phyloP scores from a whole-genome alignment of 2,329 filamentous ascomycete species.

The Coniochaeta pulveracea region DNA sequence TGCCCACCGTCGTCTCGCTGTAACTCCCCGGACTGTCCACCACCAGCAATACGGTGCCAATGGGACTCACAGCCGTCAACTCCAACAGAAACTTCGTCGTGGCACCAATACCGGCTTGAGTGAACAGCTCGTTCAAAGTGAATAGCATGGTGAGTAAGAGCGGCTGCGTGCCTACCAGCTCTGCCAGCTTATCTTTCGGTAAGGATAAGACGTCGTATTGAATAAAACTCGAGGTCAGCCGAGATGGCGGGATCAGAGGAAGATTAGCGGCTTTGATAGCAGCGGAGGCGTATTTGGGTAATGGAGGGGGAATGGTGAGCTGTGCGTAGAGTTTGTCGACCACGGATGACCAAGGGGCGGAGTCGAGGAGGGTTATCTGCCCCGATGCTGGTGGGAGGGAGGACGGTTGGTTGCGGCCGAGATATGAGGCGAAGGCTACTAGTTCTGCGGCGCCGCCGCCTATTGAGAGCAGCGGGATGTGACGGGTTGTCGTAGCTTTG shows the following conservation, averaged over 20 bases:
- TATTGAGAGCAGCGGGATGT: no score
- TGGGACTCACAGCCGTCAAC: conserved; percentile 46
- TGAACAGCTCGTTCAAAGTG: conserved; percentile 92
- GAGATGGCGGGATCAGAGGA: conserved; percentile 27
- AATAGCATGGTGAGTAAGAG: conserved; percentile 75
- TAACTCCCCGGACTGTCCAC: conserved; percentile 93
- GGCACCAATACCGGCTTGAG: conserved; percentile 55
- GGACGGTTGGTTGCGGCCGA: conserved; percentile 16
- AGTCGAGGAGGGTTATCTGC: conserved; percentile 53
- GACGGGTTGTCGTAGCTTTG: conserved; percentile 22
- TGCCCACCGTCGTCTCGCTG: conserved; percentile 65
- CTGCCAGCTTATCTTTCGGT: conserved; percentile 18
- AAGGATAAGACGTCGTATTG: conserved; percentile 39
- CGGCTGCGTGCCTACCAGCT: conserved; percentile 19
- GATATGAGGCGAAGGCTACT: conserved; percentile 35
- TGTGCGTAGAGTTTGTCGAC: conserved; percentile 43
- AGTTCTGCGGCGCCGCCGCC: conserved; percentile 54
- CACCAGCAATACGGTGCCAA: conserved; percentile 63
- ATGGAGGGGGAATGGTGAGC: conserved; percentile 37
- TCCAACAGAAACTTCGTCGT: conserved; percentile 67
- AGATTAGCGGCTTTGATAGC: conserved; percentile 27
- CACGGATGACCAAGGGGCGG: conserved; percentile 64
- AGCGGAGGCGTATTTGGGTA: conserved; percentile 42
- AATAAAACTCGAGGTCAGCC: conserved; percentile 28
- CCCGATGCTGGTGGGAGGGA: conserved; percentile 26